Conservation (phyloP, 2,329 filamentous ascomycete species). For the Blumeria hordei region DNA sequence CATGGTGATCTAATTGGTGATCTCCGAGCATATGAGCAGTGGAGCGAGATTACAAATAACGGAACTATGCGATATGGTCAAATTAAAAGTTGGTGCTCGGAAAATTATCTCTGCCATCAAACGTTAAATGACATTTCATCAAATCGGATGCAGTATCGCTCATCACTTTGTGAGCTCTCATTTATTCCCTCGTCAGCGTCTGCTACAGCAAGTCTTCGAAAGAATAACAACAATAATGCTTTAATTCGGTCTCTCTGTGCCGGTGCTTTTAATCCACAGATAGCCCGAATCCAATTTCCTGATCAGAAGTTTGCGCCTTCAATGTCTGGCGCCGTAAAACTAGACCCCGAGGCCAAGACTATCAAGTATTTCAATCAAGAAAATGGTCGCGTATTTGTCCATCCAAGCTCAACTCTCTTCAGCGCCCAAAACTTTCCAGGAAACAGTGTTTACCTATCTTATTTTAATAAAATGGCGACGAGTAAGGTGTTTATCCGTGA, state of each 20-base stretch:
- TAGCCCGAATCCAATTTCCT: slow-evolving; percentile 77
- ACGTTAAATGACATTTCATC: slow-evolving; percentile 74
- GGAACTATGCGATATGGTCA: slow-evolving; percentile 33
- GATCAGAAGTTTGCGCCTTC: slow-evolving; percentile 87
- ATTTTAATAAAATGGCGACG: slow-evolving; percentile 80
- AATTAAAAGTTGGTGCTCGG: slow-evolving; percentile 54
- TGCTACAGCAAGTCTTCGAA: slow-evolving; percentile 18
- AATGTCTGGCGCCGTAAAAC: slow-evolving; percentile 68
- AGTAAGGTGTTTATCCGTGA: slow-evolving; percentile 83
- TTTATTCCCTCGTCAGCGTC: slow-evolving; percentile 30
- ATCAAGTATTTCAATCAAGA: slow-evolving; percentile 87
- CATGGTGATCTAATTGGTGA: slow-evolving; percentile 83
- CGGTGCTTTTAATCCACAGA: slow-evolving; percentile 42
- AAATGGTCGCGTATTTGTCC: slow-evolving; percentile 73
- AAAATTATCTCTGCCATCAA: slow-evolving; percentile 63
- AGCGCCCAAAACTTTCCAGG: slow-evolving; percentile 55
- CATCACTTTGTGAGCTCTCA: slow-evolving; percentile 64
- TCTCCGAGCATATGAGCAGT: slow-evolving; percentile 60
- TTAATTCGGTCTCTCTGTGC: slow-evolving; percentile 19
- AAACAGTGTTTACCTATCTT: slow-evolving; percentile 57
- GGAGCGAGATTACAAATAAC: slow-evolving; percentile 41
- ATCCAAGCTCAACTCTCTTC: slow-evolving; percentile 73
- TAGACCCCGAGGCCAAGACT: slow-evolving; percentile 74
- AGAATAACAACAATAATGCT: slow-evolving; percentile 20
- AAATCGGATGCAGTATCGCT: slow-evolving; percentile 65